Percentiles rank a stretch among this genome's conserved stretches.
Conservation (phyloP, 768 basidiomycete genomes). For the Pulveroboletus sp. region DNA sequence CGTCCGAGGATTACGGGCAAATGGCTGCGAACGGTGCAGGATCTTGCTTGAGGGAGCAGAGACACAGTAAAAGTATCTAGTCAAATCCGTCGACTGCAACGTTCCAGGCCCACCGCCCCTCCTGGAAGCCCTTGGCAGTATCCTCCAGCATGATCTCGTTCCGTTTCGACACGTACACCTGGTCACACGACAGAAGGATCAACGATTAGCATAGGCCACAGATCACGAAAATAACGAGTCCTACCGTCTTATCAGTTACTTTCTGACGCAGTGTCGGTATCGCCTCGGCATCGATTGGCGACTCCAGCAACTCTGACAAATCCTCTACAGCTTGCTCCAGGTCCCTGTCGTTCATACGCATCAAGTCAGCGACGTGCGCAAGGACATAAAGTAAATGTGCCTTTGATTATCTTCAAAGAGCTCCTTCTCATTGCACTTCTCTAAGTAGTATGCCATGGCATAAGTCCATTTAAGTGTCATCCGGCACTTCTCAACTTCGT, state of each 20-base stretch:
- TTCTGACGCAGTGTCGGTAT: constrained; percentile 82
- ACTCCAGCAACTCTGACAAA: constrained; percentile 86
- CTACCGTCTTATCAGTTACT: constrained; percentile 92
- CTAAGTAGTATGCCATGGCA: constrained; percentile 97
- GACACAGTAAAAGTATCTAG: constrained; percentile 17
- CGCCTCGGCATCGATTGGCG: constrained; percentile 80
- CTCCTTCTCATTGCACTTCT: constrained; percentile 86
- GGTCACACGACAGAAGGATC: neutral
- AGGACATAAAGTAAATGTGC: constrained; percentile 33
- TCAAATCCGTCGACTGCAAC: constrained; percentile 66
- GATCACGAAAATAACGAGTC: constrained; percentile 19
- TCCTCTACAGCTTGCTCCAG: constrained; percentile 94
- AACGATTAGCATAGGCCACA: neutral
- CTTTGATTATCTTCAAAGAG: constrained; percentile 97
- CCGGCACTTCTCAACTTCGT: constrained; percentile 83
- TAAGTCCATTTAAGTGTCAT: constrained; percentile 99
- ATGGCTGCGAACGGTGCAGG: neutral
- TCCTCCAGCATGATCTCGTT: constrained; percentile 95
- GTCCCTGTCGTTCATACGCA: constrained; percentile 47
- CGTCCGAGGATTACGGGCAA: constrained; percentile 2
- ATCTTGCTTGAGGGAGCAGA: neutral
- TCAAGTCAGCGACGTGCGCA: neutral
- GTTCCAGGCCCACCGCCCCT: constrained; percentile 86
- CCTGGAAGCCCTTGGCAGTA: constrained; percentile 84
- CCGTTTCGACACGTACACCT: constrained; percentile 95